phyloP scores from a whole-genome alignment of 371 early-diverging fungal genomes.

The Cladochytrium tenue region DNA sequence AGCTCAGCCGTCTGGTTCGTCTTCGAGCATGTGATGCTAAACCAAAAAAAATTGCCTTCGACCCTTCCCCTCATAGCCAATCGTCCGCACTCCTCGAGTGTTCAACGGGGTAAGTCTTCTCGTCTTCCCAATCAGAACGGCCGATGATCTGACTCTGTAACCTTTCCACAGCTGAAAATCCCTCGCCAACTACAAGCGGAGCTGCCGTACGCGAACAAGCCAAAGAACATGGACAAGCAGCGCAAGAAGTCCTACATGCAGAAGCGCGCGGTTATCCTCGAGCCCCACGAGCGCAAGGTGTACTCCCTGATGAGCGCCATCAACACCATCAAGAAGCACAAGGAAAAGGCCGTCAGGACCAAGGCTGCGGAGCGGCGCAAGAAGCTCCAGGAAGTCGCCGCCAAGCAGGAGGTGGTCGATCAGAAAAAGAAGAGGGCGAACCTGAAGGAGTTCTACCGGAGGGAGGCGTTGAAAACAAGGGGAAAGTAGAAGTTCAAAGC shows the following conservation, averaged over 20 bases:
- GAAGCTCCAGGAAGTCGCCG: constrained; percentile 15
- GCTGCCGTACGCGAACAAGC: constrained; percentile 90
- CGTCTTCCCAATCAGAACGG: not conserved
- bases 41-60: constrained; percentile 3
- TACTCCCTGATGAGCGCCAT: constrained; percentile 79
- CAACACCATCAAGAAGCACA: constrained; percentile 82
- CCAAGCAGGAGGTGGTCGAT: too few relatives aligned
- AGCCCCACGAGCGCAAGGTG: constrained; percentile 87
- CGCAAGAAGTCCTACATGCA: constrained; percentile 52
- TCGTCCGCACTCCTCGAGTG: constrained; percentile 78
- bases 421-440: constrained; percentile 28
- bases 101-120: constrained; percentile 62
- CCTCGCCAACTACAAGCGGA: constrained; percentile 79
- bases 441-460: constrained; percentile 12
- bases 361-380: constrained; percentile 30
- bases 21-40: not conserved
- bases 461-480: not conserved
- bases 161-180: constrained; percentile 56
- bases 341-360: constrained; percentile 56
- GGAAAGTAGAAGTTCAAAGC: not conserved
- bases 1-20: too few relatives aligned
- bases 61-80: constrained; percentile 46
- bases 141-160: not conserved
- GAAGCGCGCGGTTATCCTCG: constrained; percentile 84
- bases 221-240: constrained; percentile 64